phyloP scores from a whole-genome alignment of 2,329 filamentous ascomycete species.

The Aspergillus chevalieri region DNA sequence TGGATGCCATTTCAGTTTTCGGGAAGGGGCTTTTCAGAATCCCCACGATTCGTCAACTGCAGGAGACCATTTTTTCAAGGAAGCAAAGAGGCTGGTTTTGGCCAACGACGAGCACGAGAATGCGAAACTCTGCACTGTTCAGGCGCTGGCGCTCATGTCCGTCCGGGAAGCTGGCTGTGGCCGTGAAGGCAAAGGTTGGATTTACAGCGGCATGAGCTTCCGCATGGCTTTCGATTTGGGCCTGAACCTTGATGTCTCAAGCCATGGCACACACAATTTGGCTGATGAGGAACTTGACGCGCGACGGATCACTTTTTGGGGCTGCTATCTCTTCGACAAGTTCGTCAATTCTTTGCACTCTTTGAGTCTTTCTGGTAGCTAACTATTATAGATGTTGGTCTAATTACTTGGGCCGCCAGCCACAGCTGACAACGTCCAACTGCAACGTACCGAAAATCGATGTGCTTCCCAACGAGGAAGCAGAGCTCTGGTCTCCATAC shows the following conservation, averaged over 20 bases:
- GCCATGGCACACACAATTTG: constrained; percentile 57
- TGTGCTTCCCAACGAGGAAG: constrained; percentile 83
- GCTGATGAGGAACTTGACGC: constrained; percentile 84
- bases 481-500: constrained; percentile 79
- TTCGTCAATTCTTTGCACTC: constrained; percentile 26
- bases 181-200: constrained; percentile 92
- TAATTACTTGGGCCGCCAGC: constrained; percentile 87
- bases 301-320: constrained; percentile 90
- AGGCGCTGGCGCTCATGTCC: constrained; percentile 91
- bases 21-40: constrained; percentile 63
- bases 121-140: constrained; percentile 79
- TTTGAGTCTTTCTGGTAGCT: constrained; percentile 3
- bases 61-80: constrained; percentile 91
- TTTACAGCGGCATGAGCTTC: constrained; percentile 97
- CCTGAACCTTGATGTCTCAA: constrained; percentile 73
- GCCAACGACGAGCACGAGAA: constrained; percentile 92
- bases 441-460: constrained; percentile 85
- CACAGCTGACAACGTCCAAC: constrained; percentile 72
- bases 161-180: constrained; percentile 93
- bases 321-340: constrained; percentile 97
- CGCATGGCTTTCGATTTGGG: constrained; percentile 95
- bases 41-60: constrained; percentile 75
- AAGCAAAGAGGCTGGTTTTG: constrained; percentile 82
- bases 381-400: constrained; percentile 66
- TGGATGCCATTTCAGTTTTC: constrained; percentile 85